Conservation (phyloP, 2,329 filamentous ascomycete genomes). For the Proliferodiscus dingleyae region DNA sequence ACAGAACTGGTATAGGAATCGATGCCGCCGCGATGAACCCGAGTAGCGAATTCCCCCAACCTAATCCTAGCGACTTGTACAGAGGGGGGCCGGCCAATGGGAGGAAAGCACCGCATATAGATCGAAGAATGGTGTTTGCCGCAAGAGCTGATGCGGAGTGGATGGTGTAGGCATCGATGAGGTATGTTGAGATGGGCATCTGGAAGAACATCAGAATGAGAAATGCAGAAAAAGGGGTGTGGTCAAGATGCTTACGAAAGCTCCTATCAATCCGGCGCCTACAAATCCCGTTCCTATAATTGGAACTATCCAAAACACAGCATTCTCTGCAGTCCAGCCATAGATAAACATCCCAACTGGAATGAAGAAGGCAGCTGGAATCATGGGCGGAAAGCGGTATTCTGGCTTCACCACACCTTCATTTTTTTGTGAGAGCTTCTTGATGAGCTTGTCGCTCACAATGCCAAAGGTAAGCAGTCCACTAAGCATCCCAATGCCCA, state of each 20-base stretch:
- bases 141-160: constrained; percentile 30
- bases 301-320: constrained; percentile 38
- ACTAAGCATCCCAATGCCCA: constrained; percentile 30
- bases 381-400: constrained; percentile 37
- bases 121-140: constrained; percentile 31
- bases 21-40: constrained; percentile 28
- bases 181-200: constrained; percentile 20
- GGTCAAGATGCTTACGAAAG: background rate
- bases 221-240: background rate
- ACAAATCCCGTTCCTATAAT: constrained; percentile 38
- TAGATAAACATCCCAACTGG: constrained; percentile 42
- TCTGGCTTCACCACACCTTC: constrained; percentile 29
- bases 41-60: constrained; percentile 31
- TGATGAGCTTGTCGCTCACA: constrained; percentile 34
- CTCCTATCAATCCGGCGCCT: constrained; percentile 29
- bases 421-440: constrained; percentile 23
- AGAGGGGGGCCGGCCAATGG: constrained; percentile 25
- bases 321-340: constrained; percentile 39
- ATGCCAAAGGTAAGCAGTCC: constrained; percentile 22
- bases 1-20: constrained; percentile 9
- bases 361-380: constrained; percentile 36
- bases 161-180: constrained; percentile 32
- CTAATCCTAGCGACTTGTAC: constrained; percentile 29
- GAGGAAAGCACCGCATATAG: constrained; percentile 27
- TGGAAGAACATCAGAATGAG: background rate